A percentile compares a stretch with the other conserved stretches of the same genome.
phyloP scores from a whole-genome alignment of 768 basidiomycete genomes.

The Favolaschia claudopus region DNA sequence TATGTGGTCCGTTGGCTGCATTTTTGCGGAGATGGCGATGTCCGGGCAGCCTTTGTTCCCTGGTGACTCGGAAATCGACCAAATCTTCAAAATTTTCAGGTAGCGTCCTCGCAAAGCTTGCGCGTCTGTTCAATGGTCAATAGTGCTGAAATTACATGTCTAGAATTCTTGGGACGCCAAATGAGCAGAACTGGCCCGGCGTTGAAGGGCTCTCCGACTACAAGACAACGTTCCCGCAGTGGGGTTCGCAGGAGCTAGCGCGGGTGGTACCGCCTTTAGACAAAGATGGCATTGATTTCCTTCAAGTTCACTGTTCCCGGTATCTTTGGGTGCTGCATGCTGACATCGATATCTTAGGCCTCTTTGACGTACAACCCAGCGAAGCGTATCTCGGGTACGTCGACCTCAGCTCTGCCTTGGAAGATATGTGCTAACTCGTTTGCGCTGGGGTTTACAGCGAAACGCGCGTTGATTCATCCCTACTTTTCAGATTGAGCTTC shows the following conservation, averaged over 20 bases:
- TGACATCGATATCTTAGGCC: slow-evolving; percentile 45
- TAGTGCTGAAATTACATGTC: slow-evolving; percentile 1
- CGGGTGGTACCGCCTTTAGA: slow-evolving; percentile 76
- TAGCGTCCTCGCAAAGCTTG: slow-evolving; percentile 42
- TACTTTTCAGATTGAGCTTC: slow-evolving; percentile 60
- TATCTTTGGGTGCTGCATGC: neutral
- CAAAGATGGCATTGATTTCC: slow-evolving; percentile 78
- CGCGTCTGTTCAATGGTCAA: neutral
- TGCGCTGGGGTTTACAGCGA: slow-evolving; percentile 65
- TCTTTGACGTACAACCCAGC: slow-evolving; percentile 89
- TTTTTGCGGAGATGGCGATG: slow-evolving; percentile 99
- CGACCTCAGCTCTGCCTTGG: neutral
- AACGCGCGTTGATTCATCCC: slow-evolving; percentile 59
- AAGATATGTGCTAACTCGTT: slow-evolving; percentile 52
- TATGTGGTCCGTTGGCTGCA: slow-evolving; percentile 99
- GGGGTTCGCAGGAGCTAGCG: slow-evolving; percentile 79
- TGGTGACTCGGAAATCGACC: slow-evolving; percentile 99
- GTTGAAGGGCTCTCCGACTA: slow-evolving; percentile 90
- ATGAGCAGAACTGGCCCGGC: slow-evolving; percentile 91
- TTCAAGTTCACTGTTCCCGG: slow-evolving; percentile 58
- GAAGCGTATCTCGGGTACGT: slow-evolving; percentile 88
- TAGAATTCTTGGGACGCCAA: slow-evolving; percentile 94
- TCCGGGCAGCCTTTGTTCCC: slow-evolving; percentile 90
- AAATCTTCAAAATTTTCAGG: slow-evolving; percentile 99
- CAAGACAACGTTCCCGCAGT: slow-evolving; percentile 96